Evolutionary conservation across 441 rosid genomes (phyloP).

Genomic region (Pelargonium australe): DNA sequence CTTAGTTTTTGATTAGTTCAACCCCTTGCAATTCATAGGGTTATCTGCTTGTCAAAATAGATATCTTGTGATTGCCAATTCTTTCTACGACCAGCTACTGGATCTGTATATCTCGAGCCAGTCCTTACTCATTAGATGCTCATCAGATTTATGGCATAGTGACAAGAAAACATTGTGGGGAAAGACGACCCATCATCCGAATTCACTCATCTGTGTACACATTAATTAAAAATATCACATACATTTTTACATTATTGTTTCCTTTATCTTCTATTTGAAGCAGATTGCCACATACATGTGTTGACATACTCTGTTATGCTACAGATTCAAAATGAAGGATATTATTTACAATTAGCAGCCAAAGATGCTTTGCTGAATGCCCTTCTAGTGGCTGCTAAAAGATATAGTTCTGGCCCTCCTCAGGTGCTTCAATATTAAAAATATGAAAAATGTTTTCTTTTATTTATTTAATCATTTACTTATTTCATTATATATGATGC

Average conservation of each 20-base stretch:
- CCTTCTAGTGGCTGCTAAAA: constrained; percentile 74
- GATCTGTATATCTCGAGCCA: no score
- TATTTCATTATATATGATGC: neutral
- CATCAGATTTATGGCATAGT: no score
- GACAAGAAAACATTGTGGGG: no score
- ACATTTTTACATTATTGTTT: neutral
- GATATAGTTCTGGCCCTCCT: constrained; percentile 83
- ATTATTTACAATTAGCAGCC: constrained; percentile 52
- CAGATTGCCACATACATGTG: neutral
- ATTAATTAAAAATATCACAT: neutral
- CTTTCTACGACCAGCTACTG: no score
- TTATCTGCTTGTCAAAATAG: no score
- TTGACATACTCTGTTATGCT: constrained; percentile 10
- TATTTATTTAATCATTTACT: neutral
- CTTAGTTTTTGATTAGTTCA: no score
- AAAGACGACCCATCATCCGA: no score
- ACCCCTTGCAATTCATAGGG: no score
- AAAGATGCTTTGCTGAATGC: constrained; percentile 83
- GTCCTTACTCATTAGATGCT: no score
- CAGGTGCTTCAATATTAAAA: constrained; percentile 53
- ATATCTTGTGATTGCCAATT: no score
- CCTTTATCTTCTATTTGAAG: neutral
- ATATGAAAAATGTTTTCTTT: constrained; percentile 8
- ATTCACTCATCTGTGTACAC: no score
- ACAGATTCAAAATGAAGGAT: constrained; percentile 92